Base-by-base conservation (phyloP, 2,329 filamentous ascomycete species). In the Phaeosphaeriaceae sp. region DNA sequence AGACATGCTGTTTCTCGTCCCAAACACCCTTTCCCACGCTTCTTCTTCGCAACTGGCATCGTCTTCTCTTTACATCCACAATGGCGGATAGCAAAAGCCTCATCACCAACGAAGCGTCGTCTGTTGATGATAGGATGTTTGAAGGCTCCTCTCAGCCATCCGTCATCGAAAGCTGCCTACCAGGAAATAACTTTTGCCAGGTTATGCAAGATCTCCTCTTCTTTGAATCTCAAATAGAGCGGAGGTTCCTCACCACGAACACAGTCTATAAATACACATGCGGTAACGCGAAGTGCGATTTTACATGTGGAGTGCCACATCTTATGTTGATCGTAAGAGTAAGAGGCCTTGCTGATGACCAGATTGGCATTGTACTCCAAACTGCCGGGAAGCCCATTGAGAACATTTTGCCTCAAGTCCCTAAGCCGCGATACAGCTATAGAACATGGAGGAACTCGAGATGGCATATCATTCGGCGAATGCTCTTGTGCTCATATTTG, bases 181-280 rank as follows among this genome's bases (percentile, higher is more conserved):
- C 29, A 54, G 42, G 50, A 54, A 54, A 54, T 47, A 54, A 50
- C 32, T 54, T 54, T 43, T 50, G 9, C 50, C 26, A 50, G 42
- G 47, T 54, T 50, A 54, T 54, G 30, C 26, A 54, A 6, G 37
- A 54, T 46, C 50, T 54, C 23, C 47, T 54, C 47, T 46, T 37
- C 50, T 54, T 54, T 33, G 37, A 54, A 46, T 54, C 42, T 46
- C 35, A 50, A 54, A 54, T 54, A 16, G 37, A 54, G 47, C 50
- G 47, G 37, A 50, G 35, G 47, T 54, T 54, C 42, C 42, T 54
- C 21, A 50, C 35, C 7, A 54, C 23, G 46, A 54, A 54, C 30
- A 30, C 34, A 50, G 47, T 54, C 50, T 54, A 54, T 46, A 54
- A 41, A 50, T 54, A 50, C 32, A 54, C 29, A 54, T 54, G n/a